A percentile compares a stretch with the other conserved stretches of the same genome.
Evolutionary conservation across 1,139 yeast species (phyloP).

Genomic region (Scheffersomyces titani): DNA sequence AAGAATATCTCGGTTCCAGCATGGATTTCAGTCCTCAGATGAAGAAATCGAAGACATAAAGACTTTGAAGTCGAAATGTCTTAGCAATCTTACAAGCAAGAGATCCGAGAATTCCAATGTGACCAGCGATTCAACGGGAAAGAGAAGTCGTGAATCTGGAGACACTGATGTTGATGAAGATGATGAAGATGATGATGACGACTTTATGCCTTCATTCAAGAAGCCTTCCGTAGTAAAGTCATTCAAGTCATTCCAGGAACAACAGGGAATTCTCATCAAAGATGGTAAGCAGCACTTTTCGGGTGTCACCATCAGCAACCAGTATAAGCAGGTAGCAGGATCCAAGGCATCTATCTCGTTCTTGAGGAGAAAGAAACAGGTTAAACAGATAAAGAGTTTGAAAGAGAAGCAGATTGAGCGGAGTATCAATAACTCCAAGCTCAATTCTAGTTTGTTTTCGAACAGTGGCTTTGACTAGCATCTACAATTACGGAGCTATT

Average conservation of each 20-base stretch:
- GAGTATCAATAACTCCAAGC: slow-evolving; percentile 22
- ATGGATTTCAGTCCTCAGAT: slow-evolving; percentile 35
- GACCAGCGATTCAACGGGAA: slow-evolving; percentile 8
- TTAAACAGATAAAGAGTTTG: slow-evolving; percentile 23
- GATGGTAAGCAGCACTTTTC: slow-evolving; percentile 42
- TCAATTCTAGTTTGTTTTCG: slow-evolving; percentile 17
- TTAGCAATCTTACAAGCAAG: slow-evolving; percentile 32
- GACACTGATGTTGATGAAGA: slow-evolving; percentile 22
- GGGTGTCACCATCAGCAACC: slow-evolving; percentile 59
- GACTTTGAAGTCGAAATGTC: slow-evolving; percentile 48
- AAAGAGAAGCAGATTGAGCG: slow-evolving; percentile 32
- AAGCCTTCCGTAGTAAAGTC: slow-evolving; percentile 52
- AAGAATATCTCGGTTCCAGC: slow-evolving; percentile 34
- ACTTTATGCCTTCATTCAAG: slow-evolving; percentile 38
- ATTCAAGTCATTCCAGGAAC: slow-evolving; percentile 41
- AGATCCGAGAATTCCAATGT: slow-evolving; percentile 19
- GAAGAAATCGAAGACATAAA: slow-evolving; percentile 47
- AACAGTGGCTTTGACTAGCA: slow-evolving; percentile 22
- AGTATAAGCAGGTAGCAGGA: slow-evolving; percentile 58
- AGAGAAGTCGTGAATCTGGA: slow-evolving; percentile 17
- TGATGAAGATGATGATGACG: slow-evolving; percentile 36
- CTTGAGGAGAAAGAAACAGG: slow-evolving; percentile 32
- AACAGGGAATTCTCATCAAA: slow-evolving; percentile 35
- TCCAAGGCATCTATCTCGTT: slow-evolving; percentile 61
- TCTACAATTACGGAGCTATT: slow-evolving; percentile 1